These are phyloP conservation scores for Podospora bellae-mahoneyi DNA, from an alignment of 495 filamentous ascomycete species.

Conservation along the genomic window DNA sequence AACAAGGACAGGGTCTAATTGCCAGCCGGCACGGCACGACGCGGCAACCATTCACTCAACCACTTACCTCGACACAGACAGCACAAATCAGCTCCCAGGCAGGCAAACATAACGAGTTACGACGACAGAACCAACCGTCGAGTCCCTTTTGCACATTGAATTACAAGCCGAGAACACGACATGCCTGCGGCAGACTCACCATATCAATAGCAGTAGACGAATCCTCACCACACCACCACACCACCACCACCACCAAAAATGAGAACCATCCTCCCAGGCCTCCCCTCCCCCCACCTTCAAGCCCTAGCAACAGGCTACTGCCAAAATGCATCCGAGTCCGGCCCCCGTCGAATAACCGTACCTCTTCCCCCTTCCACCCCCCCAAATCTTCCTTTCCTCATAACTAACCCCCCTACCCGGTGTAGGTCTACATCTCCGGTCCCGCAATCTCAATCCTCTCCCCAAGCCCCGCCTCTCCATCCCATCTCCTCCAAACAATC, in stretches of 20 bases:
- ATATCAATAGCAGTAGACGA: neutral
- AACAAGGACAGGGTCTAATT: neutral
- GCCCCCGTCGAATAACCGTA: slow-evolving; percentile 70
- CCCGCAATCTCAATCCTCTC: slow-evolving; percentile 79
- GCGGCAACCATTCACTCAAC: neutral
- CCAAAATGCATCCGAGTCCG: slow-evolving; percentile 47
- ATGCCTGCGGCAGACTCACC: neutral
- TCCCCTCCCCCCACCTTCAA: slow-evolving; percentile 84
- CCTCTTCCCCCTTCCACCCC: slow-evolving; percentile 24
- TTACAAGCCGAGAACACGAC: neutral
- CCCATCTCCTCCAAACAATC: slow-evolving; percentile 80
- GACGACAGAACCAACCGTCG: neutral
- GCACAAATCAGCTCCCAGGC: too few species aligned
- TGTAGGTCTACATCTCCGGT: slow-evolving; percentile 82
- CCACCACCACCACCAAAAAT: slow-evolving; percentile 33
- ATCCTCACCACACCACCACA: neutral
- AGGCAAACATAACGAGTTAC: neutral
- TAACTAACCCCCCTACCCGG: neutral
- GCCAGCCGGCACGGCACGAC: neutral
- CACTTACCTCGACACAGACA: too few species aligned
- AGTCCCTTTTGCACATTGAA: neutral
- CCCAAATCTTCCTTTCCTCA: neutral
- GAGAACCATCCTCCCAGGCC: slow-evolving; percentile 82
- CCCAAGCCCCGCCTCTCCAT: slow-evolving; percentile 44
- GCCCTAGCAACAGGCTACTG: slow-evolving; percentile 83